Conservation (phyloP, 1,139 yeast genomes). For the Pichia sp. region DNA sequence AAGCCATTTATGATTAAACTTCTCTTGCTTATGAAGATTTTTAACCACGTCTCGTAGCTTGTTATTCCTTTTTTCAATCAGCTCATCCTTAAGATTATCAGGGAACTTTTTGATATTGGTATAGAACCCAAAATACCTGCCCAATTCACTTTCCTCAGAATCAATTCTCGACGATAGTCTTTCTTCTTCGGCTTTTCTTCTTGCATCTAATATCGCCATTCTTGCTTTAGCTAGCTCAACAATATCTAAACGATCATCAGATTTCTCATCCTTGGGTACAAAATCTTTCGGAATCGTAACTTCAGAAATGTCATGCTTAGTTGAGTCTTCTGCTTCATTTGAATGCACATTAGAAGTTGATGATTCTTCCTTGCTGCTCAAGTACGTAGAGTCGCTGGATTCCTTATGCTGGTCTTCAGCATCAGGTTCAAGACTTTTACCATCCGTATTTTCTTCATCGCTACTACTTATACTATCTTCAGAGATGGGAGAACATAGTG, state of each 20-base stretch:
- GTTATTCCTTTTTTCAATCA: constrained; percentile 26
- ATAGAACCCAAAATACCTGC: constrained; percentile 41
- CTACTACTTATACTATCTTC: constrained; percentile 14
- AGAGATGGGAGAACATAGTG: constrained; percentile 1
- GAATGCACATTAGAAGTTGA: not conserved
- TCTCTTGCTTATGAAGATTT: constrained; percentile 32
- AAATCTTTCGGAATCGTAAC: not conserved
- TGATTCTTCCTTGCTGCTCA: not conserved
- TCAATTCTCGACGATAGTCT: constrained; percentile 18
- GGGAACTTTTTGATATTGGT: constrained; percentile 26
- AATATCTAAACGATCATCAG: constrained; percentile 35
- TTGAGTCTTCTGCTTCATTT: not conserved
- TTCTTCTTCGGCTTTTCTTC: constrained; percentile 25
- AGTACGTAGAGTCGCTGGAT: not conserved
- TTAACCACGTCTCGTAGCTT: constrained; percentile 32
- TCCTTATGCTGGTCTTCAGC: not conserved
- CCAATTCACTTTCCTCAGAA: constrained; percentile 27
- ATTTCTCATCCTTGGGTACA: not conserved
- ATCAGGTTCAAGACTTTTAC: not conserved
- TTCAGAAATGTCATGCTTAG: constrained; percentile 12
- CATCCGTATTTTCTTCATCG: constrained; percentile 5
- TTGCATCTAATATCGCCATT: constrained; percentile 26
- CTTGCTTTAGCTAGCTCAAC: constrained; percentile 47
- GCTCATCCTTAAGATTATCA: constrained; percentile 17
- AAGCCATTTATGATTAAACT: constrained; percentile 21